These are phyloP conservation scores for Bromus sterilis DNA, from an alignment of 176 grass and related monocot genomes.

Conservation along the genomic window DNA sequence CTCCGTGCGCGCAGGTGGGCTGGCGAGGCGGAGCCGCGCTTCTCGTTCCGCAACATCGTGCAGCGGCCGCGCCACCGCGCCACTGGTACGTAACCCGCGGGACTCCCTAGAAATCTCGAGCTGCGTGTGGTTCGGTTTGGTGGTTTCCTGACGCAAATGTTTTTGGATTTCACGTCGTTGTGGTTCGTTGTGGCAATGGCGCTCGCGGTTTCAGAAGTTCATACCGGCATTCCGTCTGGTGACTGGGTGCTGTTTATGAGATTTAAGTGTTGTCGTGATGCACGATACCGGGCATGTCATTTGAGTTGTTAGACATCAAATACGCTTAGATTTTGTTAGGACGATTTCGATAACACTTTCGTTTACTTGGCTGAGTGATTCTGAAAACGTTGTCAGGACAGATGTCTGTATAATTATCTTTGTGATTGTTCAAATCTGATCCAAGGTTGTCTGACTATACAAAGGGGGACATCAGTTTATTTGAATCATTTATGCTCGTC, in stretches of 20 bases:
- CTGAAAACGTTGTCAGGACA: not conserved
- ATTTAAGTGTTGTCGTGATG: not conserved
- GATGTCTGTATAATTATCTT: not conserved
- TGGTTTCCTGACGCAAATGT: not conserved
- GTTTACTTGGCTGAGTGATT: not conserved
- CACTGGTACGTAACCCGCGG: slow-evolving; percentile 40
- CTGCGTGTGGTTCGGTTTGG: not conserved
- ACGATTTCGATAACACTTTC: not conserved
- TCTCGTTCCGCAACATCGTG: slow-evolving; percentile 74
- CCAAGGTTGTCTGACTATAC: not conserved
- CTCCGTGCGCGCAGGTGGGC: slow-evolving; percentile 66
- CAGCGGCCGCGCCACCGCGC: slow-evolving; percentile 83
- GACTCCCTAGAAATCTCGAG: not conserved
- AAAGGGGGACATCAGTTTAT: not conserved
- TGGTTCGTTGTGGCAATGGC: not conserved
- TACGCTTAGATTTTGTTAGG: no score
- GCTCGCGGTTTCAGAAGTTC: not conserved
- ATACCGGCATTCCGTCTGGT: not conserved
- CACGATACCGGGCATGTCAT: not conserved
- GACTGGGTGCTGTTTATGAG: not conserved
- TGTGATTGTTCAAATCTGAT: not conserved
- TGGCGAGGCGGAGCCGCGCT: slow-evolving; percentile 79
- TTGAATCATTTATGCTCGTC: not conserved
- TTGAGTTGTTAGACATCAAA: not conserved
- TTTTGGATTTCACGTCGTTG: not conserved